Evolutionary conservation across 2,329 filamentous ascomycete species (phyloP), one percentile per base, ranked within the genome.

Genomic region (Pseudocercospora vitis): DNA sequence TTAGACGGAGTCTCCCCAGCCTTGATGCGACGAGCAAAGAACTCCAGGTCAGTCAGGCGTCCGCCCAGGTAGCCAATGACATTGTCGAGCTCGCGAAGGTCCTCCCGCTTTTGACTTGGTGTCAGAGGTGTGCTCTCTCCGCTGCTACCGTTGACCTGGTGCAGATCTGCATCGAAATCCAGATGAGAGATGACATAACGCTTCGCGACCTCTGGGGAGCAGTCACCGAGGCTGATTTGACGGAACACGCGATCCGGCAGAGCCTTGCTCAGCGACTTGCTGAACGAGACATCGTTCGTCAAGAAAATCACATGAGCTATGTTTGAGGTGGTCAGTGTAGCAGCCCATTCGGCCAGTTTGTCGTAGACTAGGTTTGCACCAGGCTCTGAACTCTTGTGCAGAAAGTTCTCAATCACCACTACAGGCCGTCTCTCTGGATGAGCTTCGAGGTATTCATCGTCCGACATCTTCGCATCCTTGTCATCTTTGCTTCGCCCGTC

Each of bases 281-380:
- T 87, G 72, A 90, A 96, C 0, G 90, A 89, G 1, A 90, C 82
- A 60, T 97, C 92, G 53, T 87, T 90, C 0, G 92, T 96, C 31
- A 99, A 77, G 77, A 97, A 96, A 53, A 99, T 86, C 52, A 97
- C 91, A 70, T 97, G 94, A 0, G 92, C 92, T 37, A 95, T 81
- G 60, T 96, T 96, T 48, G 87, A 86, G 40, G 89, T 89, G 0
- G 94, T 91, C 23, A 96, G 75, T 1, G 84, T 79, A 3, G 94
- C 91, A 1, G 91, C 91, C 76, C 92, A 97, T 66, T 96, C 90
- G 0, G 91, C 85, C 45, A 79, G 71, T 64, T 78, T 79, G 65
- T 79, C 76, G 52, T 78, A 78, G 9, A 79, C 74, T 9, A 78
- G 65, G 11, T 68, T 70, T 19, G 72, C 72, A 4, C 65, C 65